These are phyloP conservation scores for Euphrasia confusa DNA, from an alignment of 257 asterid species.

Conservation along the genomic window DNA sequence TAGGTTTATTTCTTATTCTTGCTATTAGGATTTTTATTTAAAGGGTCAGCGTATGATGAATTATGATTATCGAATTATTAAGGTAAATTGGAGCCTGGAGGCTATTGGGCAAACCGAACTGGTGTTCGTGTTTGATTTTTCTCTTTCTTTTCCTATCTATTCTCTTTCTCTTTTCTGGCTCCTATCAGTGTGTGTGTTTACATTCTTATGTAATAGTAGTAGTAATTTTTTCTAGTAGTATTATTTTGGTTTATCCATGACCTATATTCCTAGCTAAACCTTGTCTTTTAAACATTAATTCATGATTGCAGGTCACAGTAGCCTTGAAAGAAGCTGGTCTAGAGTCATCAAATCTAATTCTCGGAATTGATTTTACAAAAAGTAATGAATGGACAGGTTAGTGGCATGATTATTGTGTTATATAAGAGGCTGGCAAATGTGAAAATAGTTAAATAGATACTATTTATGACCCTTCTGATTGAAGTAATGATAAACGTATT, in stretches of 20 bases:
- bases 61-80: no score
- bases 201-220: no score
- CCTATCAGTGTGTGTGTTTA: no score
- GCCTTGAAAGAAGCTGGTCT: conserved; percentile 76
- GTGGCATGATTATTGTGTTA: conserved; percentile 24
- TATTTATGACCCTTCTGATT: not conserved
- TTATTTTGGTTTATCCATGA: not conserved
- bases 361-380: conserved; percentile 82
- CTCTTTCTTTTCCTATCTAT: no score
- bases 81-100: no score
- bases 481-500: conserved; percentile 11
- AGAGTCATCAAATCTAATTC: conserved; percentile 82
- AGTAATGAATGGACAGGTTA: conserved; percentile 90
- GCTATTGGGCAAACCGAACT: no score
- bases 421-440: conserved; percentile 21
- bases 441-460: not conserved
- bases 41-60: no score
- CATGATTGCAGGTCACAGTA: conserved; percentile 51
- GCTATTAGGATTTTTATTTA: no score
- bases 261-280: not conserved
- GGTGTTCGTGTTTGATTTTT: no score
- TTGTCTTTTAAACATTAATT: conserved; percentile 14
- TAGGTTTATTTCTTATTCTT: no score
- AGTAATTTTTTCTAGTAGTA: no score
- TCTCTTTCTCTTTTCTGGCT: no score